Percentiles rank a stretch among this genome's conserved stretches.
Conservation (phyloP, 441 rosid species). For the Viola pubescens region DNA sequence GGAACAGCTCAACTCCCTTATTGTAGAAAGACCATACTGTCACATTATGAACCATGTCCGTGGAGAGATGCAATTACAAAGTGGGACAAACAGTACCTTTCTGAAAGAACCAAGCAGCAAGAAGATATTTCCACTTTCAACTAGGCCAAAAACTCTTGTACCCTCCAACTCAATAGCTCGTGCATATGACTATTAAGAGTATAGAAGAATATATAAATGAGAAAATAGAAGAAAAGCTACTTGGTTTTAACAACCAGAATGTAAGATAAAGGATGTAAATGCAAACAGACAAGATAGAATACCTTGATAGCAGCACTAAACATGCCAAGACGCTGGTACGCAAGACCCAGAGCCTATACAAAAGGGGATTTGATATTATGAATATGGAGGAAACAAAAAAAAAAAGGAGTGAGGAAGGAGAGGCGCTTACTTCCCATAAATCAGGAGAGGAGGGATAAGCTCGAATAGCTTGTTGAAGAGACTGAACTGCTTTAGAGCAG, state of each 20-base stretch:
- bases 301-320: conserved; percentile 90
- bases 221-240: conserved; percentile 9
- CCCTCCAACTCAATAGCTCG: conserved; percentile 78
- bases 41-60: conserved; percentile 11
- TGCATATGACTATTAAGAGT: conserved; percentile 61
- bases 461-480: conserved; percentile 91
- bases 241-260: background rate
- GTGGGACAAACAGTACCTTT: conserved; percentile 41
- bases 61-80: background rate
- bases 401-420: background rate
- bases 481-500: conserved; percentile 86
- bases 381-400: conserved; percentile 1
- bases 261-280: background rate
- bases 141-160: conserved; percentile 52
- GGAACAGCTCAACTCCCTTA: conserved; percentile 82
- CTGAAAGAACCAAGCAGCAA: conserved; percentile 79
- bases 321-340: conserved; percentile 94
- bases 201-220: background rate
- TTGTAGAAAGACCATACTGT: conserved; percentile 23
- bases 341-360: conserved; percentile 77
- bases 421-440: conserved; percentile 73
- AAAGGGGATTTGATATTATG: background rate
- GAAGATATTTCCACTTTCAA: conserved; percentile 84
- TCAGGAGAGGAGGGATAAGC: conserved; percentile 75
- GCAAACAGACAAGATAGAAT: conserved; percentile 1